Base-by-base conservation (phyloP, 768 basidiomycete species). In the Psilocybe tampanensis region DNA sequence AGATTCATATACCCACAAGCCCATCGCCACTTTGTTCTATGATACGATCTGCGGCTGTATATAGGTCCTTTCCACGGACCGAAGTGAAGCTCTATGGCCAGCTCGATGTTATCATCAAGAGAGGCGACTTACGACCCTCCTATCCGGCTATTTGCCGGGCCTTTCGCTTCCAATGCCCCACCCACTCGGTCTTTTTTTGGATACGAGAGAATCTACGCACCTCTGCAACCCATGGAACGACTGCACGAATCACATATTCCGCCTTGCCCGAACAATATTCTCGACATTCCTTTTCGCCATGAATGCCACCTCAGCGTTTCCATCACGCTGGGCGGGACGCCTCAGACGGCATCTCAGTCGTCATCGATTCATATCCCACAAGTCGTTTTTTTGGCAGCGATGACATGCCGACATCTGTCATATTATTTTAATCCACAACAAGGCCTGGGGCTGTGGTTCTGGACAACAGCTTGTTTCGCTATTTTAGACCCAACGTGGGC, bases 121-220 rank as follows among this genome's bases (percentile, higher is more conserved):
- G 24, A 24, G 50, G 36, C 39, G 50, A 13, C 6, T 19, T 42
- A 41, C 36, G 17, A n/a, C 15, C 50, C 50, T 42, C 8, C n/a
- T 4, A 41, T 18, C 42, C 50, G 50, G 48, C 50, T 52, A 52
- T 29, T 52, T 52, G n/a, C 50, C 39, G 36, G 39, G 50, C 19
- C 15, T 21, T n/a, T 42, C 33, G 21, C 36, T 39, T 24, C 21
- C 8, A 52, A 36, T 22, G 44, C 44, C 17, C 13, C 13, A n/a
- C 47, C 47, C 24, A 11, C 13, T 9, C 3, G 3, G n/a, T 47
- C 44, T 47, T 47, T 47, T 47, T 47, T 47, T 39, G 36, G 36
- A 39, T 13, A 13, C 36, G 12, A 13, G n/a, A 39, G 7, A 39
- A 15, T 6, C 4, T 39, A 8, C 36, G 12, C 12, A 15, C 15